Evolutionary conservation across 345 rosid species (phyloP).

Genomic region (Lepidium africanum): DNA sequence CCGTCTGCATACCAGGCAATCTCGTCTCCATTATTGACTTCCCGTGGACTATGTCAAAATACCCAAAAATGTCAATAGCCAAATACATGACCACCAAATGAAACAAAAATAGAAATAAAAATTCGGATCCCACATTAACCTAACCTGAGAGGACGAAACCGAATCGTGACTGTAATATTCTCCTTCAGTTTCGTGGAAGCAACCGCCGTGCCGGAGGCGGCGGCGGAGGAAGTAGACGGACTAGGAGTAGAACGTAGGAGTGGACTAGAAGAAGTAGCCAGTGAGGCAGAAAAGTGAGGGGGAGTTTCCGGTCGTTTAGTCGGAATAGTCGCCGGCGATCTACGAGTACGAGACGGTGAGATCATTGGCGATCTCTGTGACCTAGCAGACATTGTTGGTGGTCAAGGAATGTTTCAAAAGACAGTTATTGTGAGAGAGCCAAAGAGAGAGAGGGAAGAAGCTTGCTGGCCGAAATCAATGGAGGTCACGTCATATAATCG

Average conservation of each 20-base stretch:
- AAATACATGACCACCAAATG: not conserved
- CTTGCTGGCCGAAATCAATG: slow-evolving; percentile 21
- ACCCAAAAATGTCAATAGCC: slow-evolving; percentile 6
- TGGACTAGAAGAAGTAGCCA: slow-evolving; percentile 32
- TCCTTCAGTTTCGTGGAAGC: slow-evolving; percentile 42
- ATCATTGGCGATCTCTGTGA: slow-evolving; percentile 53
- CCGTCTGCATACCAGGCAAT: slow-evolving; percentile 87
- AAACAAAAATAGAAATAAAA: not conserved
- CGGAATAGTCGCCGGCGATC: slow-evolving; percentile 42
- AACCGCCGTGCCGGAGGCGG: slow-evolving; percentile 8
- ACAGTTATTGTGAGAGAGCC: not conserved
- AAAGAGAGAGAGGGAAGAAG: slow-evolving; percentile 6
- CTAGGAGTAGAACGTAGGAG: slow-evolving; percentile 22
- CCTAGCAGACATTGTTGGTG: slow-evolving; percentile 47
- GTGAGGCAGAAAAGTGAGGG: slow-evolving; percentile 40
- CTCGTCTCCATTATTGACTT: slow-evolving; percentile 77
- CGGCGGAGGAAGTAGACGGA: slow-evolving; percentile 29
- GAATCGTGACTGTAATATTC: slow-evolving; percentile 73
- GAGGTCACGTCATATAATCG: slow-evolving; percentile 30
- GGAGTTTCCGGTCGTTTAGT: slow-evolving; percentile 43
- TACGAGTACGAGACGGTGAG: slow-evolving; percentile 81
- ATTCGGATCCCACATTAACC: not conserved
- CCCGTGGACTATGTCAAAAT: slow-evolving; percentile 41
- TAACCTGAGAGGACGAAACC: slow-evolving; percentile 85
- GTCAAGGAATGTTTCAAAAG: not conserved